phyloP scores from a whole-genome alignment of 1,284 basidiomycete species.

The Trichosporon sp. region DNA sequence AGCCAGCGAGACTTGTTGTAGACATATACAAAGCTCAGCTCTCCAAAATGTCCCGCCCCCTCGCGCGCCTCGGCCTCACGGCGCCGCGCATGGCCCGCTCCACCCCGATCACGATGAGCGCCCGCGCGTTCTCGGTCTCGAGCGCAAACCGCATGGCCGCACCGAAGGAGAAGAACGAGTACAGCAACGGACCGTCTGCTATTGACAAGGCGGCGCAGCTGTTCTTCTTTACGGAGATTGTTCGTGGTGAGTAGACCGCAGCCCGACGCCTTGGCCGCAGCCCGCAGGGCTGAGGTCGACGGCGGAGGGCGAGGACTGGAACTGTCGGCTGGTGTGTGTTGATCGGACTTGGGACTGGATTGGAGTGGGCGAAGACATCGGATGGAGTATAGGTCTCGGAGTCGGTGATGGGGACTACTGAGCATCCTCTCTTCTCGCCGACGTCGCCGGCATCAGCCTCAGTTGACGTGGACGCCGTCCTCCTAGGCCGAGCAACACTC shows the following conservation, averaged over 20 bases:
- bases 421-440: no score
- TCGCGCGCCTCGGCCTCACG: slow-evolving; percentile 20
- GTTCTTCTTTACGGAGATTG: slow-evolving; percentile 98
- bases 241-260: slow-evolving; percentile 62
- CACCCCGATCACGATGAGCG: neutral
- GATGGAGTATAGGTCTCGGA: no score
- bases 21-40: neutral
- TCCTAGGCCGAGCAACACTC: no score
- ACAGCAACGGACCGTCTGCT: slow-evolving; percentile 67
- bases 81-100: slow-evolving; percentile 7
- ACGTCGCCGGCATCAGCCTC: no score
- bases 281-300: neutral
- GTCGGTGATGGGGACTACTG: no score
- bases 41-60: slow-evolving; percentile 15
- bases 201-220: slow-evolving; percentile 92
- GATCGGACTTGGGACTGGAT: no score
- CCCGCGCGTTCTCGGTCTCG: slow-evolving; percentile 12
- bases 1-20: neutral
- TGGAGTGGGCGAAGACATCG: no score
- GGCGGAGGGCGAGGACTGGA: neutral
- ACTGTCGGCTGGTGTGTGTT: no score
- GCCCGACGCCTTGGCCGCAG: neutral
- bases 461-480: no score
- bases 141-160: neutral
- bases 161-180: slow-evolving; percentile 30